Evolutionary conservation across 208 protist species (phyloP).

Genomic region (Blechomonas ayalai): DNA sequence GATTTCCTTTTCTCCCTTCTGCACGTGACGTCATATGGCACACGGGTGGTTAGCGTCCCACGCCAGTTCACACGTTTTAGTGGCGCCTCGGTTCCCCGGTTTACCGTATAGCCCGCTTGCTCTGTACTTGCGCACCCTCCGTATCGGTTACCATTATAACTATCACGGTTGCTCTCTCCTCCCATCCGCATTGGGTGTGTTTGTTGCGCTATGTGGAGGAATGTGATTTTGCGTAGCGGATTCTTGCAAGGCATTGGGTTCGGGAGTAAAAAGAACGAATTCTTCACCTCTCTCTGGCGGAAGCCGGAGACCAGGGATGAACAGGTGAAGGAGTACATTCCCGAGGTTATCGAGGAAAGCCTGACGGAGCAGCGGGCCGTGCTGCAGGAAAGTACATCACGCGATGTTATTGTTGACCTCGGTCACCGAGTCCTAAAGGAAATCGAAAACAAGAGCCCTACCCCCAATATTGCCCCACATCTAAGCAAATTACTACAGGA

Average conservation of each 20-base stretch:
- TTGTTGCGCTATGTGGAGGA: no score
- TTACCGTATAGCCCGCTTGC: no score
- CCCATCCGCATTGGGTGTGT: no score
- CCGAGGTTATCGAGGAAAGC: constrained; percentile 80
- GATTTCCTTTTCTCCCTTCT: no score
- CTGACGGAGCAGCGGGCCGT: constrained; percentile 71
- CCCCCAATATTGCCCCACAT: constrained; percentile 78
- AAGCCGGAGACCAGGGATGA: constrained; percentile 82
- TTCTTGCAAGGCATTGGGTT: constrained; percentile 45
- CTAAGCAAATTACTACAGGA: constrained; percentile 58
- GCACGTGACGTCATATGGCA: no score
- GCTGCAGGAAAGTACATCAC: constrained; percentile 65
- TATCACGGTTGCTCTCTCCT: no score
- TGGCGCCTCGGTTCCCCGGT: no score
- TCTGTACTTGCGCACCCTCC: no score
- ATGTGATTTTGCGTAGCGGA: constrained; percentile 4
- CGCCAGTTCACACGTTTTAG: no score
- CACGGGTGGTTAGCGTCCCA: no score
- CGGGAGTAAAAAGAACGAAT: constrained; percentile 40
- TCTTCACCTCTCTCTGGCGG: constrained; percentile 79
- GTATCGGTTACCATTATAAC: no score
- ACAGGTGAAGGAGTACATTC: constrained; percentile 80
- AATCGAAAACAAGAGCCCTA: constrained; percentile 84
- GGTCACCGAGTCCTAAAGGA: constrained; percentile 70
- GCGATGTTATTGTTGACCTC: constrained; percentile 76